Base-by-base conservation (phyloP, 305 asterid species). In the Solanum hybrid region DNA sequence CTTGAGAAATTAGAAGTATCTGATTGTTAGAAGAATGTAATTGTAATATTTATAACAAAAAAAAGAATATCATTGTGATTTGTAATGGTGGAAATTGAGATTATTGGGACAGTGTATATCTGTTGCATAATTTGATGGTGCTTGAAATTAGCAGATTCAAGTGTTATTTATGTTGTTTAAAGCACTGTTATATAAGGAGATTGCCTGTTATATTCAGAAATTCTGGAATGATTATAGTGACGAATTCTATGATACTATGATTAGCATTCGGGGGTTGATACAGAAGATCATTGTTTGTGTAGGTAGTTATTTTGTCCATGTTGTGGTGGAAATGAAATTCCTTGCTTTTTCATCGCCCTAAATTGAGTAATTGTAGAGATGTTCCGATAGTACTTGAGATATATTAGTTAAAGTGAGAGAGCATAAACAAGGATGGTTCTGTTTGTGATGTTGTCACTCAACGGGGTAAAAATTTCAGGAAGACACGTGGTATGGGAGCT, bases 401-500 rank as follows among this genome's bases (percentile, higher is more conserved):
- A 18, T 51, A 51, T 20, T 31, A 31, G 13, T 51, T 6, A 20
- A 51, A 11, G 42, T 31, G 75, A 51, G 88, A 84, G 61, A 51
- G 31, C 22, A 51, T 11, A 39, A 39, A 6, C 2, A 37, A 37
- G 61, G 13, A 84, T 84, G 22, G 74, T 51, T 46, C 20, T 84
- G 12, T 51, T 84, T 8, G 71, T 31, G 73, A 18, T 6, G 8
- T 46, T 46, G 22, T 51, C 42, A 10, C 31, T 51, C 39, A 84
- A 11, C 0, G 37, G 75, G 40, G 87, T 83, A 84, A 84, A 26
- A 40, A 14, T 71, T 71, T 51, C 57, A 88, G 93, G 89, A 90
- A 76, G 90, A 90, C 91, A 89, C 91, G 93, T 26, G 93, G 92
- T 57, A 92, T 90, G 92, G 93, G 92, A 90, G 92, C 91, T 13